Percentiles rank a stretch among this genome's conserved stretches.
Conservation (phyloP, 2,329 filamentous ascomycete genomes). For the Thielaviopsis punctulata region DNA sequence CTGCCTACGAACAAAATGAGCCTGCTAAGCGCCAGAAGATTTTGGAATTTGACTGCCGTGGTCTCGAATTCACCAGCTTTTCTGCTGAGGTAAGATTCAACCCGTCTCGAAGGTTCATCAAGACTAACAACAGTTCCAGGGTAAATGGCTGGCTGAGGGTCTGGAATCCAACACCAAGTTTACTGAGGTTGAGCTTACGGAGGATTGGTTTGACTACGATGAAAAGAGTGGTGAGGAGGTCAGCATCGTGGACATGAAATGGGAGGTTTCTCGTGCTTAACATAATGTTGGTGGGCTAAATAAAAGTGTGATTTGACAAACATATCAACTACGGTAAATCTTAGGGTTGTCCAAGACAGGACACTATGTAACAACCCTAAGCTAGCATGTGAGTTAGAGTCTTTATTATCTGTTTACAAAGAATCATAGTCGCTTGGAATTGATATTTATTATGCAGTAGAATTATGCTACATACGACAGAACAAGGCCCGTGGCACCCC, state of each 20-base stretch:
- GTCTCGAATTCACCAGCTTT: slow-evolving; percentile 82
- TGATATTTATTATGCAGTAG: no score
- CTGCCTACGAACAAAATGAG: slow-evolving; percentile 51
- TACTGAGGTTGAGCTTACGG: slow-evolving; percentile 58
- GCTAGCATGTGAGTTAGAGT: background rate
- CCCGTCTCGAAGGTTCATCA: background rate
- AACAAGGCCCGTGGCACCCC: no score
- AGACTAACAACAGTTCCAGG: slow-evolving; percentile 32
- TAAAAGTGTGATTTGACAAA: no score
- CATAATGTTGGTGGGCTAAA: no score
- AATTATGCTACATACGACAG: no score
- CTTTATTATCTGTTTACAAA: background rate
- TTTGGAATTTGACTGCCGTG: slow-evolving; percentile 83
- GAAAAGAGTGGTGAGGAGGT: slow-evolving; percentile 87
- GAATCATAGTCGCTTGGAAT: background rate
- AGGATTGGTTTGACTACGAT: slow-evolving; percentile 98
- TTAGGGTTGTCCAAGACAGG: background rate
- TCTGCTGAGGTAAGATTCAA: slow-evolving; percentile 55
- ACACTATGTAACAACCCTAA: no score
- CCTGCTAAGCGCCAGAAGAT: slow-evolving; percentile 63
- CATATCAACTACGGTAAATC: no score
- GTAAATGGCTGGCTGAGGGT: slow-evolving; percentile 78
- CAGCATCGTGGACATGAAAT: slow-evolving; percentile 75
- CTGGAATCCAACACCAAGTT: slow-evolving; percentile 70
- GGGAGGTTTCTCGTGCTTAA: slow-evolving; percentile 64